Base-by-base conservation (phyloP, 2,329 filamentous ascomycete species). In the Pseudogymnoascus sp. region DNA sequence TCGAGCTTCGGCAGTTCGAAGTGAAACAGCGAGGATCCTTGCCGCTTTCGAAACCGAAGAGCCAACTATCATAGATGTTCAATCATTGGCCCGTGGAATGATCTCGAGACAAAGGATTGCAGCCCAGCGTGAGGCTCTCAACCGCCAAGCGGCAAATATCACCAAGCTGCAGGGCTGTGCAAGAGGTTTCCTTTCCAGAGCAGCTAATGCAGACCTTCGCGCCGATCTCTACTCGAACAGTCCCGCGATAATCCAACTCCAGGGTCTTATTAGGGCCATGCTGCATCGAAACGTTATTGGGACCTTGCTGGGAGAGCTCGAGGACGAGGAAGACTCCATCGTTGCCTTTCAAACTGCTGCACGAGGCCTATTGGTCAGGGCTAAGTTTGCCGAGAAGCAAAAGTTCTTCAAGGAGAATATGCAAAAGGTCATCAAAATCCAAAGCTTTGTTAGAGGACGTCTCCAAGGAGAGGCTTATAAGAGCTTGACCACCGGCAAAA, bases 381-480 rank as follows among this genome's bases (percentile, higher is more conserved):
- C 78, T 12, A 81, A 80, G 15, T 97, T 96, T 68, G 84, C 83
- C 59, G 90, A 95, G 73, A 96, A 96, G 80, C 86, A 88, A 71
- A 86, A 85, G 20, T 93, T 89, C 76, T 99, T 92, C 78, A 87
- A 89, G 67, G 88, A 96, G 75, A 99, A 99, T 71, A 99, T 99
- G 94, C 86, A 96, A 70, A 97, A 95, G 75, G 94, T 99, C 25
- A 87, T 99, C 79, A 99, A 99, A 75, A 91, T 97, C 62, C 95
- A 99, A 73, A 99, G 94, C 72, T 96, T 97, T 67, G 87, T 97
- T 60, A 86, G 94, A 64, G 94, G 88, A 66, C 94, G 95, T 71
- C 90, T 97, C 58, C 94, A 99, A 74, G 94, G 94, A 59, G 91
- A 99, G 75, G 94, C 94, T 2, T 99, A 99, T 80, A 97, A 96